phyloP scores from a whole-genome alignment of 768 basidiomycete species.

The Royoungia palumana region DNA sequence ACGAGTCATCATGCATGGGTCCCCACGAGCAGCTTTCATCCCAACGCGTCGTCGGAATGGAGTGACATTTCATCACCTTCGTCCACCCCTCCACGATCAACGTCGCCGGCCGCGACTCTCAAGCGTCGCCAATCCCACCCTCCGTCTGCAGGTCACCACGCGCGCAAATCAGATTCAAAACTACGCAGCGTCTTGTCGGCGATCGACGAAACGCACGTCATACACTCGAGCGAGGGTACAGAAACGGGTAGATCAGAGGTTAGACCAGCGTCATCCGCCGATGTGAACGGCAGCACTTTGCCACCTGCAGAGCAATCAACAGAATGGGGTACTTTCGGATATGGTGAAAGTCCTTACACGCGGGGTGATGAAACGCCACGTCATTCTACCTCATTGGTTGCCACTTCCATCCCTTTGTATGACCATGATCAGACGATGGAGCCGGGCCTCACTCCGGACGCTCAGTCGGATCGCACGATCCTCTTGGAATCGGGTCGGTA shows the following conservation, averaged over 20 bases:
- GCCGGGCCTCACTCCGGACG: slow-evolving; percentile 15
- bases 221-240: slow-evolving; percentile 26
- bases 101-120: slow-evolving; percentile 43
- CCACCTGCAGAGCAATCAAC: slow-evolving; percentile 20
- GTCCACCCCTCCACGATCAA: slow-evolving; percentile 46
- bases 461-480: slow-evolving; percentile 28
- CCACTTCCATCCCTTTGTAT: slow-evolving; percentile 22
- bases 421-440: slow-evolving; percentile 22
- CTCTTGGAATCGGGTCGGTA: slow-evolving; percentile 19
- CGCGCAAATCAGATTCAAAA: slow-evolving; percentile 61
- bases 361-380: slow-evolving; percentile 47
- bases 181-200: slow-evolving; percentile 69
- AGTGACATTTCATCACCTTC: slow-evolving; percentile 38
- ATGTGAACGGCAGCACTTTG: slow-evolving; percentile 26
- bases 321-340: slow-evolving; percentile 40
- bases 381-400: slow-evolving; percentile 32
- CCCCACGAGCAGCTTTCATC: slow-evolving; percentile 44
- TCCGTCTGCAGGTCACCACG: slow-evolving; percentile 34
- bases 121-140: slow-evolving; percentile 55
- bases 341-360: slow-evolving; percentile 38
- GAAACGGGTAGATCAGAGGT: slow-evolving; percentile 18
- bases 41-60: slow-evolving; percentile 57
- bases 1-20: slow-evolving; percentile 51
- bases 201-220: slow-evolving; percentile 59
- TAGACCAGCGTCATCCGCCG: slow-evolving; percentile 24